Conservation (phyloP, 345 rosid species). For the Lepidium sativum region DNA sequence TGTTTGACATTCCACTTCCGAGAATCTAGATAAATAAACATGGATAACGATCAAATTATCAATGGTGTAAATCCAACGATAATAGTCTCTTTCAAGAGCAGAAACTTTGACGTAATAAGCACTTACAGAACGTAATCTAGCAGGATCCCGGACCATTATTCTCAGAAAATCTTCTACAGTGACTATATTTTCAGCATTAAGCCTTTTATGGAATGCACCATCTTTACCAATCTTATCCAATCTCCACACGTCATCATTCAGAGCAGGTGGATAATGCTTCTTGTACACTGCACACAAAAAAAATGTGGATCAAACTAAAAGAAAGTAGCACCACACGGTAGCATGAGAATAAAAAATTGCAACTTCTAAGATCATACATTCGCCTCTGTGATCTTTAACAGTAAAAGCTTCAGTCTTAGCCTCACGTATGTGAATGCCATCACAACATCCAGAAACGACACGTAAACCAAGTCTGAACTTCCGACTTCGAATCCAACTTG, state of each 20-base stretch:
- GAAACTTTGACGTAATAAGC: background rate
- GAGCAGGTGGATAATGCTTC: constrained; percentile 93
- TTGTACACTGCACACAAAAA: constrained; percentile 67
- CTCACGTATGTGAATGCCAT: constrained; percentile 78
- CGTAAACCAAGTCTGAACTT: constrained; percentile 91
- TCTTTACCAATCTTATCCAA: constrained; percentile 98
- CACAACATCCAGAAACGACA: constrained; percentile 66
- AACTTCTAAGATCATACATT: constrained; percentile 40
- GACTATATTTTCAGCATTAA: constrained; percentile 36
- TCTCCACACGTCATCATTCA: constrained; percentile 92
- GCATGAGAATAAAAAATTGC: background rate
- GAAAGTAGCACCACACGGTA: constrained; percentile 2
- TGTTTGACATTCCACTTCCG: constrained; percentile 99
- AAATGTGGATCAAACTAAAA: background rate
- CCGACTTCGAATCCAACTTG: constrained; percentile 98
- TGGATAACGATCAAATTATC: constrained; percentile 19
- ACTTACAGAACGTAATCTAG: constrained; percentile 73
- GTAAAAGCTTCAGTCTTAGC: constrained; percentile 97
- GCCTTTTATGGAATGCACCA: constrained; percentile 94
- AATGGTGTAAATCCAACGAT: background rate
- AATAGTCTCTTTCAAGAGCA: constrained; percentile 10
- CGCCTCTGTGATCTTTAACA: constrained; percentile 97
- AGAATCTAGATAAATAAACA: constrained; percentile 50
- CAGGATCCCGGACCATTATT: constrained; percentile 61
- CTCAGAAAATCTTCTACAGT: constrained; percentile 82